Evolutionary conservation across 2,329 filamentous ascomycete species (phyloP).

Genomic region (Mycogone perniciosa): DNA sequence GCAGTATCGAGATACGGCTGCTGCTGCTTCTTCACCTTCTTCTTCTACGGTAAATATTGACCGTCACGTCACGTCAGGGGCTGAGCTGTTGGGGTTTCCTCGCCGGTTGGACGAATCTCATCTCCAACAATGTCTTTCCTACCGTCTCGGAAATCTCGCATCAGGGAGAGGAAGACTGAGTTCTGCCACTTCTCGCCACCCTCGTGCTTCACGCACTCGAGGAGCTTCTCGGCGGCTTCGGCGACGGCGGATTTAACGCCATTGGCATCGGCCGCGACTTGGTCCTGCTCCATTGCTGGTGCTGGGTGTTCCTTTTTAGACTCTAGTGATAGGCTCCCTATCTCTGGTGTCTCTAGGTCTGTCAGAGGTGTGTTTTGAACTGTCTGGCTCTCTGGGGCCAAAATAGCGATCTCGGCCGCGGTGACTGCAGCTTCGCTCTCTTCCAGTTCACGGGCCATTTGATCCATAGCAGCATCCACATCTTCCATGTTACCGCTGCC

Average conservation of each 20-base stretch:
- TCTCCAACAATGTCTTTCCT: conserved; percentile 38
- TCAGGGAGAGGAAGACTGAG: conserved; percentile 38
- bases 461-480: conserved; percentile 38
- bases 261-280: conserved; percentile 12
- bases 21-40: too few relatives aligned
- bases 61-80: conserved; percentile 14
- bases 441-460: conserved; percentile 36
- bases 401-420: conserved; percentile 12
- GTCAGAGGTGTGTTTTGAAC: conserved; percentile 16
- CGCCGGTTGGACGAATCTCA: conserved; percentile 31
- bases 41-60: too few relatives aligned
- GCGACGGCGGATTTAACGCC: conserved; percentile 31
- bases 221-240: conserved; percentile 36
- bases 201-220: conserved; percentile 39
- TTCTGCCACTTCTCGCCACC: conserved; percentile 42
- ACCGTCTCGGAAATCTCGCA: conserved; percentile 40
- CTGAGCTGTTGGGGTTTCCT: conserved; percentile 1
- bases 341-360: conserved; percentile 27
- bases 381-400: neutral
- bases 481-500: conserved; percentile 29
- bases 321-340: conserved; percentile 27
- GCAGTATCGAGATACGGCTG: neutral
- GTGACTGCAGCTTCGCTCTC: conserved; percentile 27
- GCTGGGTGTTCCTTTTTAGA: conserved; percentile 2
- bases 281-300: conserved; percentile 5